Conservation (phyloP, 371 early-diverging fungal genomes). For the Lichtheimia ornata region DNA sequence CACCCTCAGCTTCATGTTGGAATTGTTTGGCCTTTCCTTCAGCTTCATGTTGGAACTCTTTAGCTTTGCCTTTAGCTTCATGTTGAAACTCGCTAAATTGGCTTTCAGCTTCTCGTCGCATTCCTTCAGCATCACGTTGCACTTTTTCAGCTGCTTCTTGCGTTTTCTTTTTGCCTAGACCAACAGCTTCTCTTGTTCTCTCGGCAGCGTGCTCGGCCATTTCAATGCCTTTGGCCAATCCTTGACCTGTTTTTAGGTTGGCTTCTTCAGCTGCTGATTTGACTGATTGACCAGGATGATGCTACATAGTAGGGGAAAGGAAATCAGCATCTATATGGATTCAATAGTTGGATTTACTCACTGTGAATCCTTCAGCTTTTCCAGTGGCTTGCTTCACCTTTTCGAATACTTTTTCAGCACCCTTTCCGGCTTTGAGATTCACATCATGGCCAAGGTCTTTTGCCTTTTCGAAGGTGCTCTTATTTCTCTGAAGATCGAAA, state of each 20-base stretch:
- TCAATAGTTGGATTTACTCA: too few species aligned
- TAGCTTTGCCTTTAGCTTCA: too few species aligned
- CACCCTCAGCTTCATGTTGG: too few species aligned
- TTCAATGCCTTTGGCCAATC: constrained; percentile 11
- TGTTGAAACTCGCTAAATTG: too few species aligned
- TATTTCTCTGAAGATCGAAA: background rate
- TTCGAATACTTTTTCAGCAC: constrained; percentile 12
- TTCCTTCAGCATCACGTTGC: background rate
- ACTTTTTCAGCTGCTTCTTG: background rate
- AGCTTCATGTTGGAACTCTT: too few species aligned
- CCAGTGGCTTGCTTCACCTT: constrained; percentile 4
- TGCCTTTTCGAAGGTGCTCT: constrained; percentile 14
- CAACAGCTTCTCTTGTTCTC: constrained; percentile 18
- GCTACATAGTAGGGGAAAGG: too few species aligned
- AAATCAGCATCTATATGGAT: too few species aligned
- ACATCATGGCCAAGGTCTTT: constrained; percentile 18
- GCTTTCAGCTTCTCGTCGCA: background rate
- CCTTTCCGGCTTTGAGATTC: constrained; percentile 15
- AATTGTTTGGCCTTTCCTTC: too few species aligned
- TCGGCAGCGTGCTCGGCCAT: constrained; percentile 14
- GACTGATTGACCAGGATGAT: constrained; percentile 7
- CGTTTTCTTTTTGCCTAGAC: constrained; percentile 13
- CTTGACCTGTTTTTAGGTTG: constrained; percentile 10
- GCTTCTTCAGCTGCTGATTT: constrained; percentile 4
- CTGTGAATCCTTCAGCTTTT: background rate